Base-by-base conservation (phyloP, 1,284 basidiomycete species). In the Apiotrichum montevideense region DNA sequence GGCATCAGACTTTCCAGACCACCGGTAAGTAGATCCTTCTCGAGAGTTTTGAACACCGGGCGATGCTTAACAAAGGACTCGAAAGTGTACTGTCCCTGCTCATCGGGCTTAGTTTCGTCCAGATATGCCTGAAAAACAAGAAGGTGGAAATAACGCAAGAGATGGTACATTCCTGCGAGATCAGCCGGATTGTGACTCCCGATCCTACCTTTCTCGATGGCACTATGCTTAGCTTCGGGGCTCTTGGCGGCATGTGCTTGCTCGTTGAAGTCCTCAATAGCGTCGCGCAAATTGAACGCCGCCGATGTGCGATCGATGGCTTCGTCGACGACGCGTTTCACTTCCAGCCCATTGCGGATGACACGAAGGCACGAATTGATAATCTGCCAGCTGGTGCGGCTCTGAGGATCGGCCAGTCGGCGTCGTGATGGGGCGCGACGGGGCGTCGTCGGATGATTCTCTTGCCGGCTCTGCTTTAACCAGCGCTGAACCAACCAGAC, bases 61-160 rank as follows among this genome's bases (percentile, higher is more conserved):
- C 88, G 80, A 62, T 84, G 83, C 70, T 87, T 84, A 39, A 95
- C 86, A 65, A 87, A 96, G 3, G 80, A 82, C 66, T 88, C 89
- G 50, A 96, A 87, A 3, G 81, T 85, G 65, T 87, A 86, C 46
- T 89, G 84, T 6, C 86, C 84, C 51, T 83, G 78, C 71, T 90
- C 81, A 69, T 93, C 90, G 0, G 90, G 89, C 61, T 85, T 81
- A 0, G 84, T 88, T 14, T 90, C 90, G 65, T 90, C 87, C 34
- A 98, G 81, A 72, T 96, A 98, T 1, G 93, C 87, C 72, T 95
- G 90, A 80, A 98, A 98, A 35, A 96, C 83, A 59, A 98, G 86
- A 21, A 98, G 82, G 72, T 90, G 86, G 63, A 93, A 96, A 77
- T 97, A 97, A 63, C 88, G 84, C 54, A 86, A 81, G 29, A 96